A percentile compares a stretch with the other conserved stretches of the same genome.
Conservation (phyloP, 805 yeast genomes). For the Lipomyces orientalis region DNA sequence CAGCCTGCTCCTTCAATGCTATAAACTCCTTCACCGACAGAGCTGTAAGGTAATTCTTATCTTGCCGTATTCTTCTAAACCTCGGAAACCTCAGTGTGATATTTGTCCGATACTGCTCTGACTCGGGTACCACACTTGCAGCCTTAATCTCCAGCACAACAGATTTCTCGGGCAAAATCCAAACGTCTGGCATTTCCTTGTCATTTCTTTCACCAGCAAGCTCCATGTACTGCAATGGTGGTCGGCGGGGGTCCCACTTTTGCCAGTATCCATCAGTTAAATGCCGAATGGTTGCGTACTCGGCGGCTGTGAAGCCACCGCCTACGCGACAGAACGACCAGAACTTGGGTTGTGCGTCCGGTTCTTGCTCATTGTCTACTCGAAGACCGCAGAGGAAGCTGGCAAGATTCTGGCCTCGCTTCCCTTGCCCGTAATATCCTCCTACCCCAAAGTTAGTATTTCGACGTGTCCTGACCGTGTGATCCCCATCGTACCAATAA, state of each 20-base stretch:
- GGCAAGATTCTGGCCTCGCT: conserved; percentile 47
- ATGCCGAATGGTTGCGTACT: conserved; percentile 63
- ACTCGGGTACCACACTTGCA: conserved; percentile 61
- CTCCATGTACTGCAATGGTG: conserved; percentile 47
- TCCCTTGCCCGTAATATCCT: conserved; percentile 70
- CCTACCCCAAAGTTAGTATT: not conserved
- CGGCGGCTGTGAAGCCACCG: conserved; percentile 76
- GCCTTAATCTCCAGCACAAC: conserved; percentile 85
- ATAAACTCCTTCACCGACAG: conserved; percentile 32
- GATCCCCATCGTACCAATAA: conserved; percentile 59
- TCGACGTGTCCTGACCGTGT: not conserved
- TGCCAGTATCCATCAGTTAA: conserved; percentile 68
- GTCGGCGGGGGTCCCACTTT: conserved; percentile 48
- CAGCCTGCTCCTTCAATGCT: conserved; percentile 35
- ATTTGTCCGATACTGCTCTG: conserved; percentile 63
- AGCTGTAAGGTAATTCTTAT: conserved; percentile 57
- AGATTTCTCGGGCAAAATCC: conserved; percentile 82
- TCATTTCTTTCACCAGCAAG: conserved; percentile 31
- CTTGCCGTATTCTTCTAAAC: conserved; percentile 68
- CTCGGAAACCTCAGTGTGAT: conserved; percentile 79
- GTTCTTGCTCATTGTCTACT: conserved; percentile 46
- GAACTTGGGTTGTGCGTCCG: conserved; percentile 45
- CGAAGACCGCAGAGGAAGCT: conserved; percentile 77
- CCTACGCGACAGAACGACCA: conserved; percentile 79
- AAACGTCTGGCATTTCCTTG: conserved; percentile 61